These are phyloP conservation scores for Hemisphaericaspora xylofermentans DNA, from an alignment of 1,139 yeast species.

Conservation along the genomic window DNA sequence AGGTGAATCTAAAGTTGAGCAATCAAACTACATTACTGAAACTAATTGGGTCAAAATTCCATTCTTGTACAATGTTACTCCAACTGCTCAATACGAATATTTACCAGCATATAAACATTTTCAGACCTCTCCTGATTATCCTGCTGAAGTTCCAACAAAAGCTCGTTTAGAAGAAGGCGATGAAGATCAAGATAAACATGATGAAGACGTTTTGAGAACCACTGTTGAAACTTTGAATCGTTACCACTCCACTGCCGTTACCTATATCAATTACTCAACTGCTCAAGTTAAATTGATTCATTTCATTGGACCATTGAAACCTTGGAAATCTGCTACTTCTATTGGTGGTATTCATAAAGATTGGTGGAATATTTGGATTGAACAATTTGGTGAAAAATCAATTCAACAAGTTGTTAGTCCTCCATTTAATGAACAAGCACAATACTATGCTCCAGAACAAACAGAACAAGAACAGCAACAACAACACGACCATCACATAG, in stretches of 20 bases:
- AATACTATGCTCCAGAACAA: not conserved
- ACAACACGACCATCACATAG: too few species aligned
- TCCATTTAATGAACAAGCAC: slow-evolving; percentile 1
- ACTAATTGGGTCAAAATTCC: slow-evolving; percentile 71
- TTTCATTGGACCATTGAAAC: slow-evolving; percentile 79
- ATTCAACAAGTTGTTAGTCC: slow-evolving; percentile 15
- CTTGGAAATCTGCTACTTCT: slow-evolving; percentile 55
- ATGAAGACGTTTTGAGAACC: slow-evolving; percentile 13
- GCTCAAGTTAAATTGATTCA: slow-evolving; percentile 62
- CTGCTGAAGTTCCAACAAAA: slow-evolving; percentile 8
- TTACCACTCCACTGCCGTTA: slow-evolving; percentile 28
- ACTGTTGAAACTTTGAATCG: slow-evolving; percentile 18
- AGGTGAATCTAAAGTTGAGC: slow-evolving; percentile 9
- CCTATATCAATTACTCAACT: slow-evolving; percentile 20
- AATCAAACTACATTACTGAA: slow-evolving; percentile 8
- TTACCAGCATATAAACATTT: slow-evolving; percentile 76
- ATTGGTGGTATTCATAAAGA: slow-evolving; percentile 24
- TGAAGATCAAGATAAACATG: slow-evolving; percentile 6
- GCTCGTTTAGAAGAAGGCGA: slow-evolving; percentile 7
- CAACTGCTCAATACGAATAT: slow-evolving; percentile 78
- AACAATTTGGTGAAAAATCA: slow-evolving; percentile 26
- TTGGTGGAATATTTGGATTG: slow-evolving; percentile 50
- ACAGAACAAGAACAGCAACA: slow-evolving; percentile 3
- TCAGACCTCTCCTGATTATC: slow-evolving; percentile 16
- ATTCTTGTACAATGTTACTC: slow-evolving; percentile 83